Conservation (phyloP, 2,329 filamentous ascomycete genomes). For the Microcera coccophila region DNA sequence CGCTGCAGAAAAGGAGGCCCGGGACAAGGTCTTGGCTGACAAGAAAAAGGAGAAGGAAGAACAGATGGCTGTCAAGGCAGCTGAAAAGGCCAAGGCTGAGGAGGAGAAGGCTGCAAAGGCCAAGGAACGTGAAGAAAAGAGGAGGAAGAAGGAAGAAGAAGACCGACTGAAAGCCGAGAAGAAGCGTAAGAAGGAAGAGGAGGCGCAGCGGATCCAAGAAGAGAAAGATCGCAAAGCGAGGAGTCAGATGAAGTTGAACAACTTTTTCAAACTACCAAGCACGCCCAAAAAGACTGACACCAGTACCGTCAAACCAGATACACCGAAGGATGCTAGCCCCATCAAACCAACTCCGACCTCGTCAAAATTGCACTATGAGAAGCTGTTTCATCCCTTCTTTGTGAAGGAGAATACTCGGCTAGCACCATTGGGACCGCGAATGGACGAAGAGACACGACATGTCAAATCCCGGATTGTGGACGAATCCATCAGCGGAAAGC, state of each 20-base stretch:
- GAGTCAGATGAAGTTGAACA: constrained; percentile 44
- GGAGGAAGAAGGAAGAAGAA: constrained; percentile 42
- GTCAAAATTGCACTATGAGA: constrained; percentile 56
- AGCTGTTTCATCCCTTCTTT: constrained; percentile 77
- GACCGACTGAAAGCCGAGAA: constrained; percentile 40
- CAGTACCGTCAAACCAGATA: constrained; percentile 24
- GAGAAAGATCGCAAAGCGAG: constrained; percentile 49
- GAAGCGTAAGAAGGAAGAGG: constrained; percentile 49
- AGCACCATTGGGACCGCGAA: constrained; percentile 55
- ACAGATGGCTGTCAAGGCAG: constrained; percentile 25
- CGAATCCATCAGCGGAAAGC: constrained; percentile 46
- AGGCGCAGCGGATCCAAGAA: constrained; percentile 36
- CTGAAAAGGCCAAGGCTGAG: constrained; percentile 38
- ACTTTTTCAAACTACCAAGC: constrained; percentile 42
- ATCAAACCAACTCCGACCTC: constrained; percentile 12
- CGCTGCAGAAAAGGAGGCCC: constrained; percentile 37
- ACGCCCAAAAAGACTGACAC: constrained; percentile 42
- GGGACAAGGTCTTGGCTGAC: constrained; percentile 38
- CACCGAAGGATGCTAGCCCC: constrained; percentile 27
- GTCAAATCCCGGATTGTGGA: constrained; percentile 51
- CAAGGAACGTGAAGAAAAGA: constrained; percentile 39
- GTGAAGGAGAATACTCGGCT: constrained; percentile 69
- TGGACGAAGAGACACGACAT: constrained; percentile 55
- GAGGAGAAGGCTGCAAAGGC: constrained; percentile 37
- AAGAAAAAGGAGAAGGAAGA: constrained; percentile 36